Evolutionary conservation across 352 stramenopile genomes (phyloP), one percentile per base, ranked within the genome.

Genomic region (Aphanomyces stellatus): DNA sequence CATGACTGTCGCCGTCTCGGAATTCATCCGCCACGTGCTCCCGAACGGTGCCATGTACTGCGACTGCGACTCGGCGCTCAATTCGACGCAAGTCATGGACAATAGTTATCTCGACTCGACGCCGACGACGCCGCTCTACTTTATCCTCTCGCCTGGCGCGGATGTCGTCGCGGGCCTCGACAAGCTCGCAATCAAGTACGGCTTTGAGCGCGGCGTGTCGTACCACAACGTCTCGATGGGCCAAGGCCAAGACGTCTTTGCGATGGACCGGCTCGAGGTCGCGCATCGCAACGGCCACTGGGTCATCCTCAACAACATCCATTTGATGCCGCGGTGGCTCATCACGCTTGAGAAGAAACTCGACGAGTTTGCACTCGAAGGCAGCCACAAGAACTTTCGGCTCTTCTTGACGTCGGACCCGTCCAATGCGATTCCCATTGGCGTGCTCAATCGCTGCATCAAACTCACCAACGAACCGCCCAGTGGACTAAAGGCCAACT

Each of bases 161-260:
- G 97, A 99, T 73, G 93, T 99, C 15, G 93, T 98, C 34, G 91
- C 87, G 0, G 91, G 97, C 46, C 78, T 99, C 28, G 96, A 99
- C 69, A 90, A 93, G 51, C 87, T 98, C 40, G 96, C 93, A 11
- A 72, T 91, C 19, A 98, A 98, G 70, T 97, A 98, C 76, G 91
- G 90, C 31, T 97, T 98, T 51, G 90, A 98, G 64, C 96, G 96
- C 65, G 95, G 96, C 51, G 84, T 97, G 60, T 97, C 88, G 46
- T 99, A 99, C 73, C 91, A 98, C 74, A 99, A 98, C 69, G 94
- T 99, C 49, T 98, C 89, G 41, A 98, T 99, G 95, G 96, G 96
- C 2, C 96, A 99, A 79, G 96, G 96, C 0, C 91, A 97, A 65
- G 96, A 99, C 69, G 81, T 98, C 41, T 93, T 97, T 40, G 96